Evolutionary conservation across 768 basidiomycete genomes (phyloP), one percentile per base, ranked within the genome.

Genomic region (Lactarius trivialis): DNA sequence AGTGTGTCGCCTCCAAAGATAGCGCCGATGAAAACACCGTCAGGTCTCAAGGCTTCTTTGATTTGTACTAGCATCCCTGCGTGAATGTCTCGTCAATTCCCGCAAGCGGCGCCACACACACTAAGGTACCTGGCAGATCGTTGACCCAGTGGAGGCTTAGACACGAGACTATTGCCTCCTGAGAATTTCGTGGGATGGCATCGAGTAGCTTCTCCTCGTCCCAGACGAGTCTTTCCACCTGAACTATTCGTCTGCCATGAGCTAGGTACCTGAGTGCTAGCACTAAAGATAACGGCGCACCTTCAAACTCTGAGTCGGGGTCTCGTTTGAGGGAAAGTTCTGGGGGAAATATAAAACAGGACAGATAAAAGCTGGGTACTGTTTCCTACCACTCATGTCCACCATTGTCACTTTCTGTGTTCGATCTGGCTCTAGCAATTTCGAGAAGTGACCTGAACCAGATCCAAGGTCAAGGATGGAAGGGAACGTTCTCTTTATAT

Each of bases 61-160:
- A 97, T 91, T 71, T 98, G 97, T 9, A 92, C 80, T 12, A 99
- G 78, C 0, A 86, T 78, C 7, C 93, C 94, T 95, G 55, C 15
- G 24, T 24, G n/a, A 4, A 55, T n/a, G 39, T 48, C 36, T 60
- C 19, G 51, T 51, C 19, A 60, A 34, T 9, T 19, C 12, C 24
- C 33, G 34, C 14, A 34, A 11, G 14, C 5, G 30, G 26, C 7
- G 39, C 24, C 37, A 11, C 21, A 17, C 39, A 15, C 37, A 45
- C 32, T 39, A 33, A 52, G 79, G 30, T 34, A 91, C 95, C 93
- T 64, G 94, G 96, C 7, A 99, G 81, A 75, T 99, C 97, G 68
- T 98, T 98, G 14, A 97, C 84, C 97, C 97, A 99, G 65, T 99
- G 97, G 48, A 98, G 79, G 68, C 86, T 88, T 4, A 97, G 80